Conservation (phyloP, 2,329 filamentous ascomycete species). For the Aspergillus sp. region DNA sequence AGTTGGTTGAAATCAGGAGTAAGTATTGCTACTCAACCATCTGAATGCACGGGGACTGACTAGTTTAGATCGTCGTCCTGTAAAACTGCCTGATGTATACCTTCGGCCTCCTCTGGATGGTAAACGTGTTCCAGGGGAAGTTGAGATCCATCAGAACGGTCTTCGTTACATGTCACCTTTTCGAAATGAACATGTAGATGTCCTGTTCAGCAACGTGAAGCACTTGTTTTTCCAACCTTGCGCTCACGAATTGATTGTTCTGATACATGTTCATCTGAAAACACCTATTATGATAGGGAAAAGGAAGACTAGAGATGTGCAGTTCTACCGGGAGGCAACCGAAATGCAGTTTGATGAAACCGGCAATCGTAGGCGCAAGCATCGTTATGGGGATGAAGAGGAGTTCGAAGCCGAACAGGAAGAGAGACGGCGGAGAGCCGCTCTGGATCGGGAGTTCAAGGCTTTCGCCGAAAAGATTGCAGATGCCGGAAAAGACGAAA, state of each 20-base stretch:
- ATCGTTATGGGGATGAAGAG: constrained; percentile 95
- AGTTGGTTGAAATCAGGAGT: constrained; percentile 92
- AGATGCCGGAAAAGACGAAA: constrained; percentile 87
- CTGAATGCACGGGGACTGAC: constrained; percentile 42
- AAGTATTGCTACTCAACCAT: constrained; percentile 40
- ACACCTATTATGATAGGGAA: constrained; percentile 98
- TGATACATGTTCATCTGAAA: constrained; percentile 97
- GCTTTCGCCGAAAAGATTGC: constrained; percentile 96
- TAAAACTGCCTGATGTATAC: constrained; percentile 90
- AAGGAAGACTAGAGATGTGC: constrained; percentile 98
- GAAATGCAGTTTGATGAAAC: constrained; percentile 99
- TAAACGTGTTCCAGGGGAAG: constrained; percentile 91
- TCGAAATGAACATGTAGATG: constrained; percentile 81
- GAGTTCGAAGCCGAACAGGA: constrained; percentile 99
- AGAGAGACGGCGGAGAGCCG: constrained; percentile 84
- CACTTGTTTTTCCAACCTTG: constrained; percentile 99
- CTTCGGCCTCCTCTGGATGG: constrained; percentile 94
- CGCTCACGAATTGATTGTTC: constrained; percentile 92
- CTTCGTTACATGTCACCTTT: constrained; percentile 86
- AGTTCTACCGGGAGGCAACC: constrained; percentile 96
- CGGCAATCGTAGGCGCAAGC: constrained; percentile 95
- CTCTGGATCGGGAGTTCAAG: constrained; percentile 94
- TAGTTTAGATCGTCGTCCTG: constrained; percentile 76
- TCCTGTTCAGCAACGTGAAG: constrained; percentile 97
- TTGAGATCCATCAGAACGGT: constrained; percentile 99